These are phyloP conservation scores for Nothophaeocryptopus gaeumannii DNA, from an alignment of 2,329 filamentous ascomycete species.

Conservation along the genomic window DNA sequence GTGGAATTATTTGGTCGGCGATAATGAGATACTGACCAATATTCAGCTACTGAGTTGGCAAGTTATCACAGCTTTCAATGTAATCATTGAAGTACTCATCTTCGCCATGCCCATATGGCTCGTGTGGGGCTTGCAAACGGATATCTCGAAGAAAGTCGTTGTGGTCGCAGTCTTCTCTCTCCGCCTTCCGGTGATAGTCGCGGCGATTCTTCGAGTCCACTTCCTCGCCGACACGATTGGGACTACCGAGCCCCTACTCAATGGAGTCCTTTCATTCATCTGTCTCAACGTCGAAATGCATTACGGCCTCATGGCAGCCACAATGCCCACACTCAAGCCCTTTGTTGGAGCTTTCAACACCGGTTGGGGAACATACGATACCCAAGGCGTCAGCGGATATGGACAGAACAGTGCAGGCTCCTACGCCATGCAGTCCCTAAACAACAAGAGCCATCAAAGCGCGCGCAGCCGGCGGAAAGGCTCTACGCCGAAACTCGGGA, in stretches of 20 bases:
- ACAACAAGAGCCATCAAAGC: slow-evolving; percentile 11
- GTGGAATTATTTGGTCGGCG: too few species aligned
- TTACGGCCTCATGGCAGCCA: slow-evolving; percentile 26
- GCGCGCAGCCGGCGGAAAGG: slow-evolving; percentile 1
- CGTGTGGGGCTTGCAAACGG: slow-evolving; percentile 23
- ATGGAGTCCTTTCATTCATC: slow-evolving; percentile 22
- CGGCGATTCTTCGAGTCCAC: slow-evolving; percentile 18
- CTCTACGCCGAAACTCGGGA: slow-evolving; percentile 4
- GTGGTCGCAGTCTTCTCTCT: slow-evolving; percentile 25
- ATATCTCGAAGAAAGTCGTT: slow-evolving; percentile 18
- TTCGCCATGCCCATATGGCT: slow-evolving; percentile 27
- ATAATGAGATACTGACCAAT: slow-evolving; percentile 1
- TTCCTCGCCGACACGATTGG: slow-evolving; percentile 13
- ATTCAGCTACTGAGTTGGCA: slow-evolving; percentile 18
- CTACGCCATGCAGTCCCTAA: slow-evolving; percentile 19
- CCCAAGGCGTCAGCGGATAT: slow-evolving; percentile 19
- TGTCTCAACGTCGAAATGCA: slow-evolving; percentile 28
- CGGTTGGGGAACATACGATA: slow-evolving; percentile 24
- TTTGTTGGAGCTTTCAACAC: slow-evolving; percentile 29
- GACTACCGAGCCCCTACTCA: slow-evolving; percentile 18
- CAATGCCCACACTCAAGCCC: slow-evolving; percentile 25
- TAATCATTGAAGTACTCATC: slow-evolving; percentile 22
- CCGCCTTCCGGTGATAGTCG: slow-evolving; percentile 20
- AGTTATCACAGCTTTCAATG: slow-evolving; percentile 24
- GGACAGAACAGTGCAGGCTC: slow-evolving; percentile 18